Percentiles rank a stretch among this genome's conserved stretches.
phyloP scores from a whole-genome alignment of 2,329 filamentous ascomycete species.

The Penicillium sp. region DNA sequence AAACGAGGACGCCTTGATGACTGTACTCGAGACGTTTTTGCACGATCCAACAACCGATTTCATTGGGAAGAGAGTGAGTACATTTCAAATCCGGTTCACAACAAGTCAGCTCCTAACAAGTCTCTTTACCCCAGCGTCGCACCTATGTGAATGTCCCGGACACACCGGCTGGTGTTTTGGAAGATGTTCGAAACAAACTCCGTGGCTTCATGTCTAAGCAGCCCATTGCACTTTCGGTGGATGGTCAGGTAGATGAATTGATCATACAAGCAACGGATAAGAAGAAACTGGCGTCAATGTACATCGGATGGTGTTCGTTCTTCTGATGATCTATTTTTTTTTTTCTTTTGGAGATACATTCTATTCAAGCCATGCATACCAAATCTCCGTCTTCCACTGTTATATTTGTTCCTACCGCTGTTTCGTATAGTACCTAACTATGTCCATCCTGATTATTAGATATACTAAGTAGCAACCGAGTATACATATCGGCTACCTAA shows the following conservation, averaged over 20 bases:
- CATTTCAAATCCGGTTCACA: neutral
- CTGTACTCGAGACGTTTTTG: conserved; percentile 92
- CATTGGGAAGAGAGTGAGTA: conserved; percentile 64
- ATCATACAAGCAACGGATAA: conserved; percentile 82
- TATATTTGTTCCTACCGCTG: neutral
- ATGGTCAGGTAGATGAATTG: conserved; percentile 95
- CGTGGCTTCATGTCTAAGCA: conserved; percentile 79
- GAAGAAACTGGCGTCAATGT: conserved; percentile 83
- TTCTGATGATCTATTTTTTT: conserved; percentile 44
- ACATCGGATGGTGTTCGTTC: conserved; percentile 87
- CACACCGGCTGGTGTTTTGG: conserved; percentile 76
- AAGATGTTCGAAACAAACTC: conserved; percentile 84
- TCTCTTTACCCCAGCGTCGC: conserved; percentile 44
- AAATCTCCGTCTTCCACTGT: neutral
- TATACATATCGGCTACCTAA: neutral
- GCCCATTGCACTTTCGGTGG: conserved; percentile 87
- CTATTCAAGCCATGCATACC: neutral
- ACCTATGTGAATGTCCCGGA: conserved; percentile 57
- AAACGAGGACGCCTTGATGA: conserved; percentile 95
- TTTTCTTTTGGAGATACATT: neutral
- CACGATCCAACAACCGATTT: conserved; percentile 96
- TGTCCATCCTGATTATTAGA: neutral
- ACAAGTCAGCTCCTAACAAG: neutral
- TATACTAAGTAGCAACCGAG: neutral
- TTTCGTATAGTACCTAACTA: neutral